A percentile compares a stretch with the other conserved stretches of the same genome.
These are phyloP conservation scores for Heterobasidion irregulare DNA, from an alignment of 1,284 basidiomycete species.

Conservation along the genomic window DNA sequence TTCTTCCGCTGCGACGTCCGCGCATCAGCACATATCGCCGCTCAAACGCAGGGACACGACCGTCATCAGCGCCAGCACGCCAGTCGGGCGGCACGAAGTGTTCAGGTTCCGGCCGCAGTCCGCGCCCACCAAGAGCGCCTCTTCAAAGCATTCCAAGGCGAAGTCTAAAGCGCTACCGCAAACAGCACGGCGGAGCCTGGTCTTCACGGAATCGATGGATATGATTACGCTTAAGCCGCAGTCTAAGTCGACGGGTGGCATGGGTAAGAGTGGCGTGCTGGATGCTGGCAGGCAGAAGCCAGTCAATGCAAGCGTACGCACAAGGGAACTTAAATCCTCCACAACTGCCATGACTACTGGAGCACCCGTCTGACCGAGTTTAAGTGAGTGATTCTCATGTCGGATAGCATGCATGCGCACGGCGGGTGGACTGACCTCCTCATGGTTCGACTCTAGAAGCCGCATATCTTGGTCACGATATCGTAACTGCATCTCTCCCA, in stretches of 20 bases:
- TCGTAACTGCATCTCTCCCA: too few relatives aligned
- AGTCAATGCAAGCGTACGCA: background rate
- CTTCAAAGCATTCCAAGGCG: conserved; percentile 8
- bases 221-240: background rate
- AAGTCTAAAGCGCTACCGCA: conserved; percentile 14
- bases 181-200: conserved; percentile 16
- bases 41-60: conserved; percentile 39
- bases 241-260: background rate
- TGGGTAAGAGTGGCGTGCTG: too few relatives aligned
- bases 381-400: too few relatives aligned
- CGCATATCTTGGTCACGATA: too few relatives aligned
- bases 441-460: too few relatives aligned
- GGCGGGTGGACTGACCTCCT: too few relatives aligned
- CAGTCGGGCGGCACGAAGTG: conserved; percentile 28
- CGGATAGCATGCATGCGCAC: too few relatives aligned
- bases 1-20: conserved; percentile 16
- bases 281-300: too few relatives aligned
- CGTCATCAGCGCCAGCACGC: conserved; percentile 15
- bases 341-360: too few relatives aligned
- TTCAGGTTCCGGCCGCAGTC: conserved; percentile 13
- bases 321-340: background rate
- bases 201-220: conserved; percentile 10
- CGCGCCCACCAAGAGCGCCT: conserved; percentile 13
- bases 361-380: too few relatives aligned
- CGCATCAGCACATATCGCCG: conserved; percentile 13